Evolutionary conservation across 257 asterid genomes (phyloP).

Genomic region (Lavandula angustifolia): DNA sequence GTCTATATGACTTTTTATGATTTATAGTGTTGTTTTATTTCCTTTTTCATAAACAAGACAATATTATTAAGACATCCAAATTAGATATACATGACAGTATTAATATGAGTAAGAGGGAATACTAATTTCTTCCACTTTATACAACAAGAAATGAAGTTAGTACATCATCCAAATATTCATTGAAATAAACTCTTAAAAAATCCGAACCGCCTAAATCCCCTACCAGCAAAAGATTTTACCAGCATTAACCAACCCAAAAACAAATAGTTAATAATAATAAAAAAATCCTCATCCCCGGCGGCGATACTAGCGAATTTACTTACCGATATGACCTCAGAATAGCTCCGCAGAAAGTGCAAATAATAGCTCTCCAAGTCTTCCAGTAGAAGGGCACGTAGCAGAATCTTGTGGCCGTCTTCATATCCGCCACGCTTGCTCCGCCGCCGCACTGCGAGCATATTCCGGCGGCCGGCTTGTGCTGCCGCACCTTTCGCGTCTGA

Average conservation of each 20-base stretch:
- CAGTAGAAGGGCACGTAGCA: conserved; percentile 86
- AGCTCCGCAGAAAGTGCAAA: conserved; percentile 59
- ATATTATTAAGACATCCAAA: too few relatives aligned
- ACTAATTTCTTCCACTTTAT: conserved; percentile 22
- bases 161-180: conserved; percentile 19
- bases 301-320: conserved; percentile 30
- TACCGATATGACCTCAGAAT: conserved; percentile 69
- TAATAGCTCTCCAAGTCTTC: conserved; percentile 60
- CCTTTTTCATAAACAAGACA: too few relatives aligned
- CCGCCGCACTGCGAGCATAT: conserved; percentile 90
- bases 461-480: conserved; percentile 91
- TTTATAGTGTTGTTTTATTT: too few relatives aligned
- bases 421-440: conserved; percentile 92
- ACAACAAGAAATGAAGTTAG: conserved; percentile 38
- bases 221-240: not conserved
- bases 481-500: conserved; percentile 72
- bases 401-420: conserved; percentile 91
- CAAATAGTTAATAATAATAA: conserved; percentile 1
- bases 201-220: not conserved
- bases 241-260: not conserved
- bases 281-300: not conserved
- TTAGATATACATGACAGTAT: too few relatives aligned
- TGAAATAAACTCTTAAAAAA: not conserved
- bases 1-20: too few relatives aligned
- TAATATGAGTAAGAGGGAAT: not conserved